Conservation (phyloP, 2,329 filamentous ascomycete species). For the Hortaea sp. region DNA sequence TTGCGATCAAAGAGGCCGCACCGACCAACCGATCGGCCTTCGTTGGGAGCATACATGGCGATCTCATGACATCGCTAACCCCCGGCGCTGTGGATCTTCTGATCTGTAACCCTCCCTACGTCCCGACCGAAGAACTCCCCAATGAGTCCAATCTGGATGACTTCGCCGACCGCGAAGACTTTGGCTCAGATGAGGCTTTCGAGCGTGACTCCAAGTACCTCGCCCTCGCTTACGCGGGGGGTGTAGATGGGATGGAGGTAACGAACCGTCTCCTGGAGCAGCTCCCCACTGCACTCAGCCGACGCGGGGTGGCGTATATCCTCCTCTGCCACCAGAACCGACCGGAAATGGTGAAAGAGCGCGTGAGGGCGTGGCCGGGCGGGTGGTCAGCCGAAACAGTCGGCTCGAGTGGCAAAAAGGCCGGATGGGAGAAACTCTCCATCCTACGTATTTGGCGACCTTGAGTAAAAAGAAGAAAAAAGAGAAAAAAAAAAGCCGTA, state of each 20-base stretch:
- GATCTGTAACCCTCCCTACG: slow-evolving; percentile 95
- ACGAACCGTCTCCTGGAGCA: slow-evolving; percentile 67
- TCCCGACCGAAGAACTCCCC: slow-evolving; percentile 72
- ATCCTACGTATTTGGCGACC: slow-evolving; percentile 74
- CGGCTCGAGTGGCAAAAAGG: slow-evolving; percentile 71
- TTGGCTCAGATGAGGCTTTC: slow-evolving; percentile 36
- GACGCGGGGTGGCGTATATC: slow-evolving; percentile 73
- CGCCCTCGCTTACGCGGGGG: slow-evolving; percentile 79
- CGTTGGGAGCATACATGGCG: slow-evolving; percentile 57
- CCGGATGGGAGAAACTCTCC: slow-evolving; percentile 89
- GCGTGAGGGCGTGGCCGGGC: slow-evolving; percentile 46
- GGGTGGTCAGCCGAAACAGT: slow-evolving; percentile 70
- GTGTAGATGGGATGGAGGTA: slow-evolving; percentile 84
- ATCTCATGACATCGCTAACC: slow-evolving; percentile 56
- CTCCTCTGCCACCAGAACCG: slow-evolving; percentile 85
- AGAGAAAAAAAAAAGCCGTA: not conserved
- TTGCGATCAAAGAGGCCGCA: slow-evolving; percentile 33
- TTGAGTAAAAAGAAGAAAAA: not conserved
- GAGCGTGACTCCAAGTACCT: slow-evolving; percentile 77
- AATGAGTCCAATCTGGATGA: slow-evolving; percentile 1
- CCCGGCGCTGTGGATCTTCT: slow-evolving; percentile 62
- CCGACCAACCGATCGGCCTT: slow-evolving; percentile 29
- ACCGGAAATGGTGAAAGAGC: slow-evolving; percentile 60
- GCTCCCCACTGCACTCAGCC: slow-evolving; percentile 54
- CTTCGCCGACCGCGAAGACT: slow-evolving; percentile 6